Evolutionary conservation across 2,329 filamentous ascomycete genomes (phyloP).

Genomic region (Stagonosporopsis vannaccii): DNA sequence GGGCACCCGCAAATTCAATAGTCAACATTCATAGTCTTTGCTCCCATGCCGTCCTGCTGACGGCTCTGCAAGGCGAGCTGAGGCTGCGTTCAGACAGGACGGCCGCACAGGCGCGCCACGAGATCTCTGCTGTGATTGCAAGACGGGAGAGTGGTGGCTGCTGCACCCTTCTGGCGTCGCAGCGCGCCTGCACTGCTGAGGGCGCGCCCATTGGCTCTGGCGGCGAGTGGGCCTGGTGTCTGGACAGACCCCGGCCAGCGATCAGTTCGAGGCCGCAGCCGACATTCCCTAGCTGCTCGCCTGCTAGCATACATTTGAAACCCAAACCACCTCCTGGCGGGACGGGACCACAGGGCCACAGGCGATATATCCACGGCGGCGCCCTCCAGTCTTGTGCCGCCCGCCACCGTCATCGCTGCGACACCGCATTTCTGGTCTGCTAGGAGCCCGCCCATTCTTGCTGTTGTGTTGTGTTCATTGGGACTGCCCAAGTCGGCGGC

Average conservation of each 20-base stretch:
- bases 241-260: constrained; percentile 4
- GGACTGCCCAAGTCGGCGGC: not conserved
- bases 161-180: not conserved
- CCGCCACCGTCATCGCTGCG: constrained; percentile 12
- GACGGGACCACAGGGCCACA: constrained; percentile 2
- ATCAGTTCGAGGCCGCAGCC: constrained; percentile 12
- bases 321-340: constrained; percentile 21
- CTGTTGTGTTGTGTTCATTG: not conserved
- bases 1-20: constrained; percentile 3
- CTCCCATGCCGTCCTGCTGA: not conserved
- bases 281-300: constrained; percentile 2
- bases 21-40: constrained; percentile 6
- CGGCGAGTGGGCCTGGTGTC: not conserved
- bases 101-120: constrained; percentile 4
- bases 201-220: constrained; percentile 6
- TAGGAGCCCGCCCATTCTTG: constrained; percentile 4
- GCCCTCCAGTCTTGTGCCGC: constrained; percentile 14
- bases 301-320: constrained; percentile 19
- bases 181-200: constrained; percentile 2
- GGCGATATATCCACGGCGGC: constrained; percentile 18
- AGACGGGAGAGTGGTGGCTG: constrained; percentile 14
- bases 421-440: constrained; percentile 2
- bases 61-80: not conserved
- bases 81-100: not conserved
- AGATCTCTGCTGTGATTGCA: constrained; percentile 9